A percentile compares a stretch with the other conserved stretches of the same genome.
phyloP scores from a whole-genome alignment of 208 protist species.

The Wallacemonas collosoma region DNA sequence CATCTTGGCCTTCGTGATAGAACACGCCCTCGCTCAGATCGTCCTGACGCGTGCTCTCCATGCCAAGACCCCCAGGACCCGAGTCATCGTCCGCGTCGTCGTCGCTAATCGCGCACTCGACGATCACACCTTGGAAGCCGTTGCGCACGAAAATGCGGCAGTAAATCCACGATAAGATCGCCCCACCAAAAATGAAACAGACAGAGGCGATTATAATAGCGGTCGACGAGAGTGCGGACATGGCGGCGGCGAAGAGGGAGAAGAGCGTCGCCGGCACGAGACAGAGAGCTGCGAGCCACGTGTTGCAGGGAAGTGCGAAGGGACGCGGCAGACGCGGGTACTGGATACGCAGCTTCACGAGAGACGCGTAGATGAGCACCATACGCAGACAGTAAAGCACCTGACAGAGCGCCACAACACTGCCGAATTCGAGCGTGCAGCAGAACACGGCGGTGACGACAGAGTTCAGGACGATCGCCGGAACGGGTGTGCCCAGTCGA shows the following conservation, averaged over 20 bases:
- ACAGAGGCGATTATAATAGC: slow-evolving; percentile 65
- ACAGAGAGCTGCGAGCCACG: slow-evolving; percentile 50
- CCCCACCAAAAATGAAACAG: slow-evolving; percentile 58
- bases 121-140: slow-evolving; percentile 85
- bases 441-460: slow-evolving; percentile 65
- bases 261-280: slow-evolving; percentile 63
- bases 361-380: slow-evolving; percentile 70
- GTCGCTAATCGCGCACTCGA: slow-evolving; percentile 57
- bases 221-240: slow-evolving; percentile 62
- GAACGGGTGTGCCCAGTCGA: slow-evolving; percentile 75
- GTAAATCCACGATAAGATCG: slow-evolving; percentile 65
- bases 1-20: slow-evolving; percentile 44
- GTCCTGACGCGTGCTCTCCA: slow-evolving; percentile 11
- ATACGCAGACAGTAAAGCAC: slow-evolving; percentile 81
- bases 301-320: slow-evolving; percentile 73
- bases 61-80: slow-evolving; percentile 12
- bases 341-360: slow-evolving; percentile 75
- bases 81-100: slow-evolving; percentile 38
- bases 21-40: slow-evolving; percentile 62
- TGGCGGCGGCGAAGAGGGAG: slow-evolving; percentile 60
- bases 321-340: slow-evolving; percentile 80
- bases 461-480: slow-evolving; percentile 74
- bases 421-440: slow-evolving; percentile 66
- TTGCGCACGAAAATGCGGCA: slow-evolving; percentile 68
- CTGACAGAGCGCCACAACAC: slow-evolving; percentile 81